A percentile compares a stretch with the other conserved stretches of the same genome.
These are phyloP conservation scores for Fusarium sp. DNA, from an alignment of 2,329 filamentous ascomycete genomes.

Conservation along the genomic window DNA sequence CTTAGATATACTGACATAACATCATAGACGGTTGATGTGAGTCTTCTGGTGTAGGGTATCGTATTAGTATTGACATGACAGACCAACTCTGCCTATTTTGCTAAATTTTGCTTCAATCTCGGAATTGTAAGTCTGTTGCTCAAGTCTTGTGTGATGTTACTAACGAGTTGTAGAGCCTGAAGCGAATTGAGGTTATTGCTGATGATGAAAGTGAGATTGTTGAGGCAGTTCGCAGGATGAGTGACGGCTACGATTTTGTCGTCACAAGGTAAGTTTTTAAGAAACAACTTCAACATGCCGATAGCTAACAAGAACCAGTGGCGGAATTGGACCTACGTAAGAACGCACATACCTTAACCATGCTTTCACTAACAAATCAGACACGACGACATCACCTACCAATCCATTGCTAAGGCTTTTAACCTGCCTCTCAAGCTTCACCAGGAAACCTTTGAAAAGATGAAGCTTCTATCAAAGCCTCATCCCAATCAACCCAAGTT, in stretches of 20 bases:
- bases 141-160: background rate
- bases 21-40: constrained; percentile 55
- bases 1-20: constrained; percentile 8
- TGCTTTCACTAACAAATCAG: constrained; percentile 58
- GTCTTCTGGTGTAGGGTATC: constrained; percentile 31
- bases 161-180: constrained; percentile 68
- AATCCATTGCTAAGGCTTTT: constrained; percentile 93
- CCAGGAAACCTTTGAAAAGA: constrained; percentile 79
- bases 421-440: constrained; percentile 80
- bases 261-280: constrained; percentile 77
- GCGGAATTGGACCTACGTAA: constrained; percentile 95
- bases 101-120: constrained; percentile 72
- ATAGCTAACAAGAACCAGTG: constrained; percentile 59
- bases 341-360: background rate
- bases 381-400: constrained; percentile 98
- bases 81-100: constrained; percentile 74
- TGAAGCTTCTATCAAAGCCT: constrained; percentile 83
- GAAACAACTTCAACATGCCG: background rate
- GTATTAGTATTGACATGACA: constrained; percentile 48
- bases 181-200: constrained; percentile 90
- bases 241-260: constrained; percentile 89
- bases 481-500: constrained; percentile 80
- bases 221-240: constrained; percentile 89
- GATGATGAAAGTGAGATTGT: constrained; percentile 93
- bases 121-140: constrained; percentile 63